A percentile compares a stretch with the other conserved stretches of the same genome.
Conservation (phyloP, 495 filamentous ascomycete species). For the Tuber microsphaerosporum region DNA sequence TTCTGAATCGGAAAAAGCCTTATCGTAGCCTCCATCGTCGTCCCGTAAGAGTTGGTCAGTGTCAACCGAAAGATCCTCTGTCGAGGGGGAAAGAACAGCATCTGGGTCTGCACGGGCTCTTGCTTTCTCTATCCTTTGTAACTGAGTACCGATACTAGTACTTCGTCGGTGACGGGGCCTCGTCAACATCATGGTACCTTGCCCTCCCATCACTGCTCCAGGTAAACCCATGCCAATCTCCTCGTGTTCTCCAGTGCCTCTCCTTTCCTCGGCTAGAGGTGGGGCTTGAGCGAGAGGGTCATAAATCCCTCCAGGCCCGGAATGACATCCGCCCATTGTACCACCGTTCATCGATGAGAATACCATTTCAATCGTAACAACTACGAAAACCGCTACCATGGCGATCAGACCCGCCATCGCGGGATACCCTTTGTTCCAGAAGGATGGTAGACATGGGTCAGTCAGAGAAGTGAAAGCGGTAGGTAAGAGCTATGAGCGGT, state of each 20-base stretch:
- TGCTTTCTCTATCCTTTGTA: constrained; percentile 32
- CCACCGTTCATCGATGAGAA: constrained; percentile 50
- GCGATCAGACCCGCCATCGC: constrained; percentile 73
- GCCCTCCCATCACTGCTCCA: background rate
- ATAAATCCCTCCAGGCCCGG: constrained; percentile 20
- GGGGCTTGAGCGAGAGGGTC: constrained; percentile 7
- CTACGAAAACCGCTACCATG: constrained; percentile 69
- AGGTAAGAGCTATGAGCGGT: constrained; percentile 55
- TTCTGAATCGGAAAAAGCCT: constrained; percentile 15
- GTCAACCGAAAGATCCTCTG: constrained; percentile 4
- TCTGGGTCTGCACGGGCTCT: constrained; percentile 2
- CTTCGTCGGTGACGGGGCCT: constrained; percentile 28
- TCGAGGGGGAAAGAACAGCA: background rate
- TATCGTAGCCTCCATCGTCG: constrained; percentile 12
- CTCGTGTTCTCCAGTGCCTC: constrained; percentile 5
- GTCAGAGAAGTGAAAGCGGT: constrained; percentile 75
- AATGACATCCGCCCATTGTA: constrained; percentile 36
- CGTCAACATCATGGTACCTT: background rate
- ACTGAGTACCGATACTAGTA: constrained; percentile 27
- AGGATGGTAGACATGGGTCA: constrained; percentile 68
- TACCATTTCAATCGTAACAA: constrained; percentile 70
- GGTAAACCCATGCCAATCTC: constrained; percentile 5
- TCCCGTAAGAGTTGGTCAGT: background rate
- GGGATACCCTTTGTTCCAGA: constrained; percentile 65
- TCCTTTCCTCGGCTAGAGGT: background rate